Evolutionary conservation across 371 early-diverging fungal species (phyloP).

Genomic region (Mucor ambiguus): DNA sequence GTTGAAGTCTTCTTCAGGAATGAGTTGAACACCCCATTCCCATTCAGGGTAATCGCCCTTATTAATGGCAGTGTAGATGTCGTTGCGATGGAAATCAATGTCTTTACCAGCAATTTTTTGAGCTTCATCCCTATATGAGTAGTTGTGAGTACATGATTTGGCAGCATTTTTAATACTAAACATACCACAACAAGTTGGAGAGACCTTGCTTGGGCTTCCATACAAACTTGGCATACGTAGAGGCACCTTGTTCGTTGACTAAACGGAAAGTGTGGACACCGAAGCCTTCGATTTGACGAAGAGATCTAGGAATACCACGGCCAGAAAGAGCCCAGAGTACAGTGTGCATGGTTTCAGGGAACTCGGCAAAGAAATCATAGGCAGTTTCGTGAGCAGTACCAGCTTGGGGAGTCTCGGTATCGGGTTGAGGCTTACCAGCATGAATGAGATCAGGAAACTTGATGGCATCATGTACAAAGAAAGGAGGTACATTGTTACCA

Average conservation of each 20-base stretch:
- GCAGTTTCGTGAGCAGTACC: constrained; percentile 52
- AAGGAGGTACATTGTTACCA: constrained; percentile 53
- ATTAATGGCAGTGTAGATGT: constrained; percentile 51
- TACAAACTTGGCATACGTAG: constrained; percentile 54
- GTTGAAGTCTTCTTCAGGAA: constrained; percentile 40
- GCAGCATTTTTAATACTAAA: not conserved
- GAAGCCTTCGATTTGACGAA: constrained; percentile 52
- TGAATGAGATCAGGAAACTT: constrained; percentile 57
- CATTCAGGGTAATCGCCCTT: constrained; percentile 54
- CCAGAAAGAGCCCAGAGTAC: constrained; percentile 52
- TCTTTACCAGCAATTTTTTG: constrained; percentile 56
- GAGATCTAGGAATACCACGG: constrained; percentile 45
- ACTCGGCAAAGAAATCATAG: constrained; percentile 55
- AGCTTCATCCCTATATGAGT: constrained; percentile 42
- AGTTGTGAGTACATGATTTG: not conserved
- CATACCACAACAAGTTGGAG: constrained; percentile 41
- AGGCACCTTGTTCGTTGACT: constrained; percentile 44
- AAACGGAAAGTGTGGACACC: constrained; percentile 53
- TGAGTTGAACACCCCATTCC: constrained; percentile 54
- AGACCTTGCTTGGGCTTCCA: constrained; percentile 58
- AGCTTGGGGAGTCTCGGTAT: constrained; percentile 51
- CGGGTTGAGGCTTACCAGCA: constrained; percentile 53
- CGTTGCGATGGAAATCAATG: constrained; percentile 55
- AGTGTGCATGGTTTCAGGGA: constrained; percentile 51
- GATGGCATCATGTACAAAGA: constrained; percentile 54